Percentiles rank a stretch among this genome's conserved stretches.
Evolutionary conservation across 2,329 filamentous ascomycete species (phyloP).

Genomic region (Phoma herbarum): DNA sequence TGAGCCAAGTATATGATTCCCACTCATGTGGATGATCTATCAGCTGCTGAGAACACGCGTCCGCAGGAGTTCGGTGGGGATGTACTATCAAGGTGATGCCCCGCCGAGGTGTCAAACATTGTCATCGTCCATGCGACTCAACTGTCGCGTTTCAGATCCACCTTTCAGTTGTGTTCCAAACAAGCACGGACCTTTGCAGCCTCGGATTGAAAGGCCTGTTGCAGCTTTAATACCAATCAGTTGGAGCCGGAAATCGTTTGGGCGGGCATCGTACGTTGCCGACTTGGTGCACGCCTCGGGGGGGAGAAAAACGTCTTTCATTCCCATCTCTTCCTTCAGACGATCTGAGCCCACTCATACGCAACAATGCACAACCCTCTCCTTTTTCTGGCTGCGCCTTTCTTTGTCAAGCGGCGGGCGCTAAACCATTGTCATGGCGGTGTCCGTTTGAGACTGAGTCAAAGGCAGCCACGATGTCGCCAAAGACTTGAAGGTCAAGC

Average conservation of each 20-base stretch:
- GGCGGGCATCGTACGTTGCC: neutral
- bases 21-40: neutral
- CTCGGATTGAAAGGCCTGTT: neutral
- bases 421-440: neutral
- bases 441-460: no score
- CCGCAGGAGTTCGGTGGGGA: neutral
- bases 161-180: constrained; percentile 3
- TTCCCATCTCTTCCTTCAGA: neutral
- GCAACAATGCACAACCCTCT: neutral
- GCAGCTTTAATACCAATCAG: neutral
- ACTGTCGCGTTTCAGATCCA: constrained; percentile 11
- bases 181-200: neutral
- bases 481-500: neutral
- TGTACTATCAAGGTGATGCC: neutral
- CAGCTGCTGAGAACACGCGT: constrained; percentile 1
- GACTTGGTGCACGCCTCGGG: neutral
- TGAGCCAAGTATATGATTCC: neutral
- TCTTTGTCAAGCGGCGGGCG: neutral
- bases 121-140: constrained; percentile 11
- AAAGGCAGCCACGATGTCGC: neutral
- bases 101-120: constrained; percentile 5
- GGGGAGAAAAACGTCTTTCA: neutral
- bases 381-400: neutral
- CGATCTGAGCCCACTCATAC: neutral
- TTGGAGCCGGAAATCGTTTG: neutral